Percentiles rank a stretch among this genome's conserved stretches.
These are phyloP conservation scores for Tympanopsis confertula DNA, from an alignment of 2,329 filamentous ascomycete genomes.

Conservation along the genomic window DNA sequence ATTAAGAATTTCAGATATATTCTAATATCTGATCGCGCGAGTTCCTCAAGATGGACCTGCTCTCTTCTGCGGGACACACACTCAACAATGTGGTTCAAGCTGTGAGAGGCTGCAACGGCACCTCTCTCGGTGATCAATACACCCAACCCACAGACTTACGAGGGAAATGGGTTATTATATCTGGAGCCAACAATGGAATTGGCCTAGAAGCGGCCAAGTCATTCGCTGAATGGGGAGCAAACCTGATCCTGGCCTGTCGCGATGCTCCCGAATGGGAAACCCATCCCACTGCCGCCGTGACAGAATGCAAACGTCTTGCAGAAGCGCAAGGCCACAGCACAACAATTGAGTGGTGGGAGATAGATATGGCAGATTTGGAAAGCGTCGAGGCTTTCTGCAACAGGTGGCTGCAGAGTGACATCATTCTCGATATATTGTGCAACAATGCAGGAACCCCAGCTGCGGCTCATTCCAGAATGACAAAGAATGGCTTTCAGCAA, in stretches of 20 bases:
- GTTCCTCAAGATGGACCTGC: too few species aligned
- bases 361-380: slow-evolving; percentile 10
- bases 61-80: too few species aligned
- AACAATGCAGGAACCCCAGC: slow-evolving; percentile 16
- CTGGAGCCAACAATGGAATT: slow-evolving; percentile 13
- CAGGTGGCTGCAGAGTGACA: slow-evolving; percentile 12
- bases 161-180: slow-evolving; percentile 9
- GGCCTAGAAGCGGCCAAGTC: slow-evolving; percentile 11
- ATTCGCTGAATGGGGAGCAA: slow-evolving; percentile 13
- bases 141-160: slow-evolving; percentile 3
- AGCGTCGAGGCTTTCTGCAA: slow-evolving; percentile 13
- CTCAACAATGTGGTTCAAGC: too few species aligned
- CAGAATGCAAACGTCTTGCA: slow-evolving; percentile 10
- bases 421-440: slow-evolving; percentile 13
- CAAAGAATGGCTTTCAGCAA: slow-evolving; percentile 16
- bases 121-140: too few species aligned
- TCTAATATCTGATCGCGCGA: too few species aligned
- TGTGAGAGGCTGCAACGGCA: too few species aligned
- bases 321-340: slow-evolving; percentile 5
- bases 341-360: slow-evolving; percentile 13
- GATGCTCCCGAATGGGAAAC: slow-evolving; percentile 10
- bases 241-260: slow-evolving; percentile 13
- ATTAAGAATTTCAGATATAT: too few species aligned
- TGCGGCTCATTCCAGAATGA: slow-evolving; percentile 5
- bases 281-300: slow-evolving; percentile 9